Evolutionary conservation across 805 yeast species (phyloP).

Genomic region (Candida andamanensis): DNA sequence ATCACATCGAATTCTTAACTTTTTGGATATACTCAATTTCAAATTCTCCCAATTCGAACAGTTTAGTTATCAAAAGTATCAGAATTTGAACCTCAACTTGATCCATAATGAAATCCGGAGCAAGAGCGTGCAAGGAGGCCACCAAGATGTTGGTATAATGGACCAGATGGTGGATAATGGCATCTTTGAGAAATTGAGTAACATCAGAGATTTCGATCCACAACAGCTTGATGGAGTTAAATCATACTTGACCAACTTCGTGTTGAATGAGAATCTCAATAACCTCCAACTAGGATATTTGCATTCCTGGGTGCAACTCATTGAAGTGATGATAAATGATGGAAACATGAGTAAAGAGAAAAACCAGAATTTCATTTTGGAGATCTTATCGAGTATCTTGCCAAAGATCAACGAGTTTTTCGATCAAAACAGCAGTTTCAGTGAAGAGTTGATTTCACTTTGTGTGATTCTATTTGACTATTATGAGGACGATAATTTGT

Average conservation of each 20-base stretch:
- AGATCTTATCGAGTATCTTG: constrained; percentile 66
- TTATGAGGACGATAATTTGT: constrained; percentile 27
- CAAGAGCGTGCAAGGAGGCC: too few species aligned
- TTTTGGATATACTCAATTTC: constrained; percentile 67
- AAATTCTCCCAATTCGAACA: constrained; percentile 42
- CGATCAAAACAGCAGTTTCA: constrained; percentile 55
- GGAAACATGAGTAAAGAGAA: constrained; percentile 41
- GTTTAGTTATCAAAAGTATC: constrained; percentile 26
- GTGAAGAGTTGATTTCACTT: constrained; percentile 73
- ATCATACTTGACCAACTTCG: constrained; percentile 37
- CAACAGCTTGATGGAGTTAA: too few species aligned
- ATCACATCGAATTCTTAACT: constrained; percentile 61
- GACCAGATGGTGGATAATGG: too few species aligned
- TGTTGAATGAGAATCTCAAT: constrained; percentile 45
- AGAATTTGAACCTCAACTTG: constrained; percentile 22
- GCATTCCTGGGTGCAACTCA: constrained; percentile 79
- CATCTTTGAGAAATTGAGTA: not conserved
- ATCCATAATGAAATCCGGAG: constrained; percentile 31
- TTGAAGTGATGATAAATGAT: constrained; percentile 68
- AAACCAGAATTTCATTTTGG: constrained; percentile 54
- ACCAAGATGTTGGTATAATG: too few species aligned
- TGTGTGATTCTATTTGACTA: constrained; percentile 65
- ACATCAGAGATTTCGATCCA: constrained; percentile 4
- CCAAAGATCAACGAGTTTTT: constrained; percentile 76
- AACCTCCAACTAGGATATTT: constrained; percentile 55